These are phyloP conservation scores for Talaromyces sp. DNA, from an alignment of 2,329 filamentous ascomycete genomes.

Conservation along the genomic window DNA sequence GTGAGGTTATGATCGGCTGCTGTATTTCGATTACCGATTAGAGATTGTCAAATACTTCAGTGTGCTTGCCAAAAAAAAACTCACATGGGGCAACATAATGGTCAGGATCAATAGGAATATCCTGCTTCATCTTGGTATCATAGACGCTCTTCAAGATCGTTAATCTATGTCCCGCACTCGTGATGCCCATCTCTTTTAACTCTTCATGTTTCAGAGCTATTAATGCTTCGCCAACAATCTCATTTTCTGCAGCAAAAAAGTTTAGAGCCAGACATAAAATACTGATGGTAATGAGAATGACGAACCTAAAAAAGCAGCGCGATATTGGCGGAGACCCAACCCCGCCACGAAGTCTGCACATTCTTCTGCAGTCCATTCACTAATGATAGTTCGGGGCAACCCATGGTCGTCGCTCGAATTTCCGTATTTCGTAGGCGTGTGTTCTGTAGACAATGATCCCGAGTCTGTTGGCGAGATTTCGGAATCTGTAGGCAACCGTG, in stretches of 20 bases:
- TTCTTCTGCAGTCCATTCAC: constrained; percentile 70
- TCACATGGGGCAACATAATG: constrained; percentile 90
- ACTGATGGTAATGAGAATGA: constrained; percentile 16
- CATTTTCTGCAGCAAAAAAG: constrained; percentile 66
- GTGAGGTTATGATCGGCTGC: constrained; percentile 89
- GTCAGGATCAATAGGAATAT: constrained; percentile 83
- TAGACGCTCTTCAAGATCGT: constrained; percentile 95
- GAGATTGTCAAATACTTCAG: not conserved
- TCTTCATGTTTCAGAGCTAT: constrained; percentile 87
- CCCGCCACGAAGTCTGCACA: constrained; percentile 82
- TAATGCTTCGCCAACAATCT: constrained; percentile 86
- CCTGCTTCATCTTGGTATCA: constrained; percentile 91
- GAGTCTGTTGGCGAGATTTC: constrained; percentile 55
- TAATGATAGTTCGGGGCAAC: constrained; percentile 54
- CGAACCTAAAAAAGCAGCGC: constrained; percentile 76
- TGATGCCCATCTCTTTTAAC: constrained; percentile 89
- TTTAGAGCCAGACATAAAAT: not conserved
- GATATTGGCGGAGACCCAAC: constrained; percentile 77
- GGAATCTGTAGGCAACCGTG: constrained; percentile 53
- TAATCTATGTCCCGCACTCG: constrained; percentile 87
- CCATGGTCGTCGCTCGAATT: constrained; percentile 47
- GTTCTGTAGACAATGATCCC: constrained; percentile 55
- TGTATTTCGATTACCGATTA: constrained; percentile 34
- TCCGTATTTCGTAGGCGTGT: constrained; percentile 60
- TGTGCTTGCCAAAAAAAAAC: constrained; percentile 29